These are phyloP conservation scores for Pinus albicaulis DNA, from an alignment of 75 land plant genomes.

Conservation along the genomic window DNA sequence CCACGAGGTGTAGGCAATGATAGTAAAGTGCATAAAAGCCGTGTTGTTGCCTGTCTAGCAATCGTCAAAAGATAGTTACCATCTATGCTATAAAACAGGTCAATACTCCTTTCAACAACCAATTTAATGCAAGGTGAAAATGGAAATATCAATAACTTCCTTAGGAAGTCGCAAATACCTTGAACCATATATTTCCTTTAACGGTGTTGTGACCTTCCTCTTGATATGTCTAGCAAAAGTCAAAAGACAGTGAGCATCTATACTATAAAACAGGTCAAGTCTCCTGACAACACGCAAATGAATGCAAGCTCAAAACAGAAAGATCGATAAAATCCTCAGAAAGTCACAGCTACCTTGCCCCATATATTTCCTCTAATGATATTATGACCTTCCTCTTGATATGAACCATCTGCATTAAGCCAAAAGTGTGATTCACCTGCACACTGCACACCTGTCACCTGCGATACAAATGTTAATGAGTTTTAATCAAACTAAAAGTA, in stretches of 20 bases:
- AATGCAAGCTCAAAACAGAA: neutral
- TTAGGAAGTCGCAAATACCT: constrained; percentile 35
- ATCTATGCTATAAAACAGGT: neutral
- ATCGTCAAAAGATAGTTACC: constrained; percentile 2
- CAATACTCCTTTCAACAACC: too few relatives aligned
- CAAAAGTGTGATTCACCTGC: constrained; percentile 92
- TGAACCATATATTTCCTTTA: constrained; percentile 93
- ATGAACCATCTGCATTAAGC: constrained; percentile 91
- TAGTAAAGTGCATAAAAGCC: constrained; percentile 55
- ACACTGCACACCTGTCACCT: constrained; percentile 97
- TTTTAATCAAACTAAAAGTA: neutral
- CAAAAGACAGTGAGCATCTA: neutral
- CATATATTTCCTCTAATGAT: constrained; percentile 90
- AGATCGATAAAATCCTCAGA: neutral
- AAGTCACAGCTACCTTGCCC: constrained; percentile 62
- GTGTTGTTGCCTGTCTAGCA: constrained; percentile 63
- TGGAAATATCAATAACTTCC: neutral
- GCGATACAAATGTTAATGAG: constrained; percentile 11
- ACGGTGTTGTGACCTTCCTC: constrained; percentile 94
- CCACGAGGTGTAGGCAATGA: constrained; percentile 77
- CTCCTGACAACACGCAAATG: too few relatives aligned
- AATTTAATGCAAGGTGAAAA: too few relatives aligned
- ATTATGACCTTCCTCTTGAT: constrained; percentile 94
- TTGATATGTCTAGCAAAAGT: constrained; percentile 44
- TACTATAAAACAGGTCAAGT: neutral